These are phyloP conservation scores for Chrysanthemum lavandulifolium DNA, from an alignment of 129 eudicot species.

Conservation along the genomic window DNA sequence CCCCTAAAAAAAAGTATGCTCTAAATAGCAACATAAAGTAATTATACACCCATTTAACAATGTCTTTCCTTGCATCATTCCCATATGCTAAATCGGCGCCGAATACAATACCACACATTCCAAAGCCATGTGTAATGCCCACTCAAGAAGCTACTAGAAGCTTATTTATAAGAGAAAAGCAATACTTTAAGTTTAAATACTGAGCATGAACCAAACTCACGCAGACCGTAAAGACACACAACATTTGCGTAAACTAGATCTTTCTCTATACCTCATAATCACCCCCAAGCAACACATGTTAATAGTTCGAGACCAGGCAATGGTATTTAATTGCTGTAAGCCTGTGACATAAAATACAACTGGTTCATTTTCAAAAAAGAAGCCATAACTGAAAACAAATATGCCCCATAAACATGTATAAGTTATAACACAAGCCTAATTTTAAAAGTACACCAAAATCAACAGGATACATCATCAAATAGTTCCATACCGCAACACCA, in stretches of 20 bases:
- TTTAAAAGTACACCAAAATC: neutral
- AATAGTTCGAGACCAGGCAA: slow-evolving; percentile 3
- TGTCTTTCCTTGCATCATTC: no score
- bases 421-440: neutral
- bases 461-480: neutral
- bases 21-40: no score
- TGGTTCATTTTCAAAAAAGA: neutral
- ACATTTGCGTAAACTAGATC: neutral
- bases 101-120: neutral
- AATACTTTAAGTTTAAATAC: neutral
- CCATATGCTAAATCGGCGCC: no score
- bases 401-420: neutral
- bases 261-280: neutral
- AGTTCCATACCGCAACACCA: neutral
- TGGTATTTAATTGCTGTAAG: neutral
- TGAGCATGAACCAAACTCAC: neutral
- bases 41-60: no score
- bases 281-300: slow-evolving; percentile 4
- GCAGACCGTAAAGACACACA: neutral
- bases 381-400: neutral
- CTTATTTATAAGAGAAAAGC: neutral
- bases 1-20: no score
- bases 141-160: slow-evolving; percentile 7
- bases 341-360: neutral
- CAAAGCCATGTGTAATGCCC: slow-evolving; percentile 5